Percentiles rank a stretch among this genome's conserved stretches.
These are phyloP conservation scores for Nicotiana otophora DNA, from an alignment of 257 asterid species.

Conservation along the genomic window DNA sequence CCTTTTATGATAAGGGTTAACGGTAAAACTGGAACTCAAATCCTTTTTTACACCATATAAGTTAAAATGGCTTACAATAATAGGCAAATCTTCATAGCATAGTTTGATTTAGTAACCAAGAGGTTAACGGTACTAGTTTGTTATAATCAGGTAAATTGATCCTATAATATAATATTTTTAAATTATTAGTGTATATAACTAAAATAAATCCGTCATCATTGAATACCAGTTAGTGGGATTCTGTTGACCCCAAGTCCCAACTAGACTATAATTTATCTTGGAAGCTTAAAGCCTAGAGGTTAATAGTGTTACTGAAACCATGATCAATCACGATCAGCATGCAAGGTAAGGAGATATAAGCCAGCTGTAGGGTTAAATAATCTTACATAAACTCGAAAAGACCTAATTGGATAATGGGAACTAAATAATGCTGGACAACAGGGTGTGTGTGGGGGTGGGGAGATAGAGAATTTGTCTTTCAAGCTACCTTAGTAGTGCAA, in stretches of 20 bases:
- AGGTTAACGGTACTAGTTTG: too few species aligned
- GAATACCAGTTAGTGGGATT: background rate
- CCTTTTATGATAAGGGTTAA: too few species aligned
- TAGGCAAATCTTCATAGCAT: too few species aligned
- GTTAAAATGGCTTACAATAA: too few species aligned
- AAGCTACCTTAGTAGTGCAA: constrained; percentile 15
- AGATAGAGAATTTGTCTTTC: background rate
- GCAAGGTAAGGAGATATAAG: background rate
- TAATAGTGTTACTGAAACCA: background rate
- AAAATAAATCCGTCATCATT: background rate
- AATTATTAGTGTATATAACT: too few species aligned
- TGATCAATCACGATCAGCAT: background rate
- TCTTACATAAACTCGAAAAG: constrained; percentile 20
- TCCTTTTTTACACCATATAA: too few species aligned
- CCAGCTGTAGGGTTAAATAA: constrained; percentile 5
- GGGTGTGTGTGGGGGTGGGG: background rate
- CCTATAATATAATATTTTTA: too few species aligned
- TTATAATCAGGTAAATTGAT: too few species aligned
- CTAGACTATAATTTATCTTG: background rate
- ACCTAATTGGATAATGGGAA: constrained; percentile 20
- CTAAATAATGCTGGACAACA: background rate
- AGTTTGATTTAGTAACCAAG: too few species aligned
- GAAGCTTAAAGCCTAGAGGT: background rate
- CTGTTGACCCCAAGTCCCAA: background rate
- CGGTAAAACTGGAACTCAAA: too few species aligned